Conservation (phyloP, 2,329 filamentous ascomycete species). For the Cytospora piceicola region DNA sequence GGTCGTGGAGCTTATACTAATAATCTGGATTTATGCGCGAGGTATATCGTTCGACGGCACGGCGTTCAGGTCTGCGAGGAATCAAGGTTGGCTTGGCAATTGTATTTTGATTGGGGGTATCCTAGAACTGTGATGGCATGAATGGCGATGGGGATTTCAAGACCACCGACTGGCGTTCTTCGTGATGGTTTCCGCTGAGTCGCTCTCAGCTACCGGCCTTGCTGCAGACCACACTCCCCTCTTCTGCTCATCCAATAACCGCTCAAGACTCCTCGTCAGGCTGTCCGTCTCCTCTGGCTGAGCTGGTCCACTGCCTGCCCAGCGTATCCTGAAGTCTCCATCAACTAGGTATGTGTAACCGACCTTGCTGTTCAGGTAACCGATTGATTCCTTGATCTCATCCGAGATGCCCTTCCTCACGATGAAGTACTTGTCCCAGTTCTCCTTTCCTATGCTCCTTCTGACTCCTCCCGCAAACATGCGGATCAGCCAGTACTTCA, state of each 20-base stretch:
- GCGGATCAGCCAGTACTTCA: constrained; percentile 65
- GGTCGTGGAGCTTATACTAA: background rate
- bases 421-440: constrained; percentile 66
- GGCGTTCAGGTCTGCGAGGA: constrained; percentile 23
- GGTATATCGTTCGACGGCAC: constrained; percentile 24
- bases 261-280: constrained; percentile 66
- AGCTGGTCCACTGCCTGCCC: constrained; percentile 81
- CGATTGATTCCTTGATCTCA: constrained; percentile 65
- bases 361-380: constrained; percentile 84
- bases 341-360: constrained; percentile 94
- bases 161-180: constrained; percentile 10
- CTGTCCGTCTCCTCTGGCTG: constrained; percentile 68
- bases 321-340: constrained; percentile 83
- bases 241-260: constrained; percentile 63
- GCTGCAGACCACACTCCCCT: constrained; percentile 36
- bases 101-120: constrained; percentile 30
- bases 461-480: constrained; percentile 61
- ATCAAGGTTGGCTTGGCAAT: constrained; percentile 17
- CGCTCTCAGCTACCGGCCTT: constrained; percentile 8
- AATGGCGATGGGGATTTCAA: background rate
- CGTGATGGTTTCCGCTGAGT: background rate
- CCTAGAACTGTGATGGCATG: constrained; percentile 24
- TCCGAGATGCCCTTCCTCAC: constrained; percentile 62
- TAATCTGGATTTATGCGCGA: constrained; percentile 11
- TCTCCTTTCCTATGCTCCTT: constrained; percentile 51